Evolutionary conservation across 345 rosid genomes (phyloP), one percentile per base, ranked within the genome.

Genomic region (thale cress (Arabidopsis thaliana)): DNA sequence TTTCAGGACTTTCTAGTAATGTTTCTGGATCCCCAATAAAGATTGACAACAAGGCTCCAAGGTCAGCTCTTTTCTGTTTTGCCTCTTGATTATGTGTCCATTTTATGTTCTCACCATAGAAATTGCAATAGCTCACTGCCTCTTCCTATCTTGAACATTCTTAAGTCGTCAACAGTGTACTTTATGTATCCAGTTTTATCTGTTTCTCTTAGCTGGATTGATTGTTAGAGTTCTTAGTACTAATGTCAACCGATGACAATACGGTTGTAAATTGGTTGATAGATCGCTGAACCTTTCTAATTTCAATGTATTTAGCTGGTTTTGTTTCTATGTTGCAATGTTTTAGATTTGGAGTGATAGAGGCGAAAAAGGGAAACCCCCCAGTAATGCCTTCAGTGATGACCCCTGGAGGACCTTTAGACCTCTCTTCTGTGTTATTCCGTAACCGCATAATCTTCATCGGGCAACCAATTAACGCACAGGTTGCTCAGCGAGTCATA

Each of bases 391-490:
- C 97, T 28, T 84, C 88, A 33, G 91, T 92, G 58, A 83, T 87
- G 85, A 90, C 97, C 51, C 93, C 97, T 52, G 97, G 91, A 78
- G 96, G 97, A 74, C 83, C 93, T 77, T 60, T 90, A 79, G 99
- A 92, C 78, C 91, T 92, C n/a, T 85, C 92, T 76, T 84, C 91
- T 53, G 93, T 95, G 53, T 75, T 95, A 53, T 85, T 90, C 52
- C 84, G 97, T 16, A 92, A 90, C 75, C 93, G 97, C 55, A 92
- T 92, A 16, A 89, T 95, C 80, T 95, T 95, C 74, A 83, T 90
- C 11, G 99, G 97, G 69, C 88, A 91, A 77, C 90, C 96, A 61
- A 46, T 95, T 56, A 88, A 85, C 76, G 82, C 97, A 30, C 86
- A 79, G 79, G 99, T 92, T 81, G 97, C 99, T 76, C 97, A 91